Base-by-base conservation (phyloP, 2,329 filamentous ascomycete genomes). In the Fusarium sp. region DNA sequence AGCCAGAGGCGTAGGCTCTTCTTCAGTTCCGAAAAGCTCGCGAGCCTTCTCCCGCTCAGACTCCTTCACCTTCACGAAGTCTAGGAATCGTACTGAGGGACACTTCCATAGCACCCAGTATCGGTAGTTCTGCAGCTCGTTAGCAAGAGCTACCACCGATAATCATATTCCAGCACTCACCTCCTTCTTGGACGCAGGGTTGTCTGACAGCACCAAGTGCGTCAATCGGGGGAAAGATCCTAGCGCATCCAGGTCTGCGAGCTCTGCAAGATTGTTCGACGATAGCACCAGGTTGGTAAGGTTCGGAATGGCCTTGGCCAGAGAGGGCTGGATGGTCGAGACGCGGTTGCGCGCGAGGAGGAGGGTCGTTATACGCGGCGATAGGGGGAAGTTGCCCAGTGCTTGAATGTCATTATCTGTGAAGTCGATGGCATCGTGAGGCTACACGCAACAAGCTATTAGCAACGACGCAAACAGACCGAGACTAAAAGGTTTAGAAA, bases 331-430 rank as follows among this genome's bases (percentile, higher is more conserved):
- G 76, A 99, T 94, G 75, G 86, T 88, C 58, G 89, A 84, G 76
- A 99, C 86, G 72, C 96, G 91, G 81, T 99, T 99, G 68, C 94
- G 90, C 53, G 94, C 94, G 54, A 97, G 88, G 46, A 99, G 89
- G 40, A 99, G 87, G 20, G 93, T 97, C 72, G 89, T 91, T 74
- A 98, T 85, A 71, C 96, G 91, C 44, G 93, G 94, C 56, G 92
- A 95, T 49, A 97, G 88, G 5, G 96, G 96, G 78, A 99, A 97
- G 82, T 97, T 97, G 69, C 90, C 91, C 67, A 99, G 87, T 48
- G 91, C 85, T 73, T 92, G 89, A 75, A 99, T 95, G 80, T 97
- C 94, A 80, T 99, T 99, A 85, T 99, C 96, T 80, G 96, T 98
- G 75, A 99, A 90, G 83, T 99, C 96, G 85, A 99, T 96, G 70